Base-by-base conservation (phyloP, 768 basidiomycete genomes). In the Lactarius hengduanensis region DNA sequence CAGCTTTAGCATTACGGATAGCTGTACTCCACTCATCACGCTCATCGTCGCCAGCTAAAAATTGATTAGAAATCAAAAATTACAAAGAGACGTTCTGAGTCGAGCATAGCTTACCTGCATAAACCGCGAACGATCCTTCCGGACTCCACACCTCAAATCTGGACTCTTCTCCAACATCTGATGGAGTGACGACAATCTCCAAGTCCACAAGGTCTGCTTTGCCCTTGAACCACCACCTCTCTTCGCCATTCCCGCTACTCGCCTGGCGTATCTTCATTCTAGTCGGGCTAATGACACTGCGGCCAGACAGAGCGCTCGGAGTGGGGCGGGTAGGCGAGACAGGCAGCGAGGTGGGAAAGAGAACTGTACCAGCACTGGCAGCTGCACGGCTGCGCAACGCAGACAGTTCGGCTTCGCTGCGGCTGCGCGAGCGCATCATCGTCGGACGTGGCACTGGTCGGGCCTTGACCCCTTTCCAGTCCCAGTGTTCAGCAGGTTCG, bases 141-240 rank as follows among this genome's bases (percentile, higher is more conserved):
- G 92, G 92, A 74, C 90, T 90, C 65, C 92, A 73, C 3, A 94
- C 78, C 73, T 94, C 92, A 58, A 93, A 83, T 58, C 83, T 78
- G 34, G 82, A 78, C 62, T 86, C 84, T 55, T 85, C 86, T 0
- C 81, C 82, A 2, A 79, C 71, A 11, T 82, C 83, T 22, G 78
- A 74, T 4, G 79, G 80, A 13, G 71, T 70, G 22, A 92, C 80
- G 0, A 94, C 85, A 1, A 93, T 85, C 71, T 94, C 90, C 59
- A 90, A 71, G 76, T 94, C 90, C 47, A 94, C 82, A 22, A 94
- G 81, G 61, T 85, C 84, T 41, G 82, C 80, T 63, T 82, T 79
- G 3, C 92, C 91, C 72, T 86, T 91, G 74, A 83, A 94, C 47
- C 81, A 74, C 90, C 91, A 93, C 70, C 80, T 81, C 57, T 91